Evolutionary conservation across 2,329 filamentous ascomycete species (phyloP), one percentile per base, ranked within the genome.

Genomic region (Coniella lustricola): DNA sequence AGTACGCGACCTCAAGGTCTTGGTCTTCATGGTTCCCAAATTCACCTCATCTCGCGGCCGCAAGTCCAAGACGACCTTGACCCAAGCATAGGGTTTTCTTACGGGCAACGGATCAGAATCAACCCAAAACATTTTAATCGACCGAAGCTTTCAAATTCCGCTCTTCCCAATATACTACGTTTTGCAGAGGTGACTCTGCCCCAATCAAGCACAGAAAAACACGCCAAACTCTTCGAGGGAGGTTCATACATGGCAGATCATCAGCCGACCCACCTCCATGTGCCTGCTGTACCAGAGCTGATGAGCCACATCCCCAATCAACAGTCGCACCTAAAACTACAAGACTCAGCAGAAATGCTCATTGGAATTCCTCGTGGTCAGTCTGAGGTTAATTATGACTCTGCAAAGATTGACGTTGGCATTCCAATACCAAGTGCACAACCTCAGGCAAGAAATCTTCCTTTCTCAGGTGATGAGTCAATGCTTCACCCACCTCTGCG

Each of bases 51-150:
- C 17, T 36, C 39, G 18, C 48, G 48, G 16, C 37, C 44, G 4
- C 34, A 36, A 8, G 39, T 37, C n/a, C 13, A 33, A n/a, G 18
- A 38, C 8, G 36, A 37, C 16, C 17, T 44, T 31, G 49, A 53
- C 14, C 41, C 46, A 13, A 43, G 33, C 16, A 25, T 25, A 32
- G 46, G 51, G 36, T 53, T 51, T 38, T 18, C 25, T 5, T 53
- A 44, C n/a, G 42, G 34, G 13, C 41, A 46, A 31, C 42, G 44
- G 18, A 12, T 42, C 18, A 50, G 36, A 20, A 29, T 46, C 18
- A 33, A 16, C 7, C 48, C 49, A 13, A 45, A 45, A 7, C 45
- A 53, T 20, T 51, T 51, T 37, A 31, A 48, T 21, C 31, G 42
- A 14, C 40, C 29, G 0, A 34, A 10, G 12, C 40, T 34, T n/a